Conservation (phyloP, 768 basidiomycete species). For the Lentinula aciculospora region DNA sequence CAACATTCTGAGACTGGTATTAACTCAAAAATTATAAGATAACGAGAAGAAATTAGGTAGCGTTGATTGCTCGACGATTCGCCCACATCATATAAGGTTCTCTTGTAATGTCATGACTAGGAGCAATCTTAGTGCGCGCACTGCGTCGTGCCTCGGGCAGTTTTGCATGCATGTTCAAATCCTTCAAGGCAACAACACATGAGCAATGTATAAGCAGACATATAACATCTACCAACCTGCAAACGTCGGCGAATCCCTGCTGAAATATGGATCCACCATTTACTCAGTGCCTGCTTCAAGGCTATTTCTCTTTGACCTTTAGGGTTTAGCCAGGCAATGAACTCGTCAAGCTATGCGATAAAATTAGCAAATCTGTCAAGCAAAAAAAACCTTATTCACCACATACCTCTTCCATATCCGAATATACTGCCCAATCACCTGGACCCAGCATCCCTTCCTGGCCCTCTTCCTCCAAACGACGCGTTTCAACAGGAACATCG, state of each 20-base stretch:
- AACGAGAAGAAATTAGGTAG: constrained; percentile 21
- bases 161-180: constrained; percentile 62
- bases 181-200: constrained; percentile 38
- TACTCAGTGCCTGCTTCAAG: constrained; percentile 68
- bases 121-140: constrained; percentile 57
- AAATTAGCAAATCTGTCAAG: constrained; percentile 8
- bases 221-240: constrained; percentile 45
- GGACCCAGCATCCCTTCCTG: constrained; percentile 63
- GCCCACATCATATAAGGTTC: constrained; percentile 89
- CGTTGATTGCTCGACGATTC: constrained; percentile 64
- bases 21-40: constrained; percentile 32
- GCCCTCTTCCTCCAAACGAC: constrained; percentile 77
- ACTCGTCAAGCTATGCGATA: constrained; percentile 64
- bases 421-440: constrained; percentile 90
- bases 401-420: constrained; percentile 81
- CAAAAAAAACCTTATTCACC: not conserved
- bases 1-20: constrained; percentile 15
- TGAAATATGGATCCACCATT: constrained; percentile 81
- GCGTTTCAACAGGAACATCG: constrained; percentile 42
- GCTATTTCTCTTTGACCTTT: constrained; percentile 88
- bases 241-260: constrained; percentile 74
- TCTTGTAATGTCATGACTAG: constrained; percentile 63
- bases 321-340: constrained; percentile 84
- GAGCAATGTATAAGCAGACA: constrained; percentile 1
- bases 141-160: constrained; percentile 79